Evolutionary conservation across 768 basidiomycete genomes (phyloP).

Genomic region (Tremella yokohamensis): DNA sequence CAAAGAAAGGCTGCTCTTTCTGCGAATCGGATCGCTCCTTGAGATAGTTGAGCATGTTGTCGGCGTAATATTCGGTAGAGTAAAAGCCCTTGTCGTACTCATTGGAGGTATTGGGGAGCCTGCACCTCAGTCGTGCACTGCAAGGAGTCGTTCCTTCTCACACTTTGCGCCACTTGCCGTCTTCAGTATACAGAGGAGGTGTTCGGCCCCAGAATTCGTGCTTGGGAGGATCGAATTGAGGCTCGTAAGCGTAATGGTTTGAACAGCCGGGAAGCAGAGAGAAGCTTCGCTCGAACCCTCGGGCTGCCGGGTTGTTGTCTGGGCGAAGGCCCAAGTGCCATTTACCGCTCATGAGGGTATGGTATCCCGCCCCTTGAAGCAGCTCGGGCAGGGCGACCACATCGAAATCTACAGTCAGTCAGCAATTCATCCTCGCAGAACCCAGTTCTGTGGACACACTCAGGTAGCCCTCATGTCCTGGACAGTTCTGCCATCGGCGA

Average conservation of each 20-base stretch:
- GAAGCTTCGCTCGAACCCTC: conserved; percentile 28
- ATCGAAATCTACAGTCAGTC: background rate
- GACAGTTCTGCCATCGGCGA: conserved; percentile 7
- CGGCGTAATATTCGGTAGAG: conserved; percentile 12
- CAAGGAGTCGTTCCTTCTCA: background rate
- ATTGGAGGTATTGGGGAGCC: conserved; percentile 8
- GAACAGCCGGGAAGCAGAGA: conserved; percentile 18
- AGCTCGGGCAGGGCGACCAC: conserved; percentile 34
- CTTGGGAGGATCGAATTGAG: conserved; percentile 3
- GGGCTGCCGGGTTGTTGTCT: conserved; percentile 13
- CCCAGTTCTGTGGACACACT: background rate
- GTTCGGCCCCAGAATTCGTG: background rate
- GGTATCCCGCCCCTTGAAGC: conserved; percentile 18
- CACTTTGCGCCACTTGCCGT: conserved; percentile 4
- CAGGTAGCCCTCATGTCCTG: conserved; percentile 18
- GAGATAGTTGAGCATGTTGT: conserved; percentile 9
- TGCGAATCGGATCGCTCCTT: conserved; percentile 2
- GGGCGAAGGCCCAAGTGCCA: conserved; percentile 38
- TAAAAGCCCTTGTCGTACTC: conserved; percentile 10
- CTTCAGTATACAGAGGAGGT: conserved; percentile 9
- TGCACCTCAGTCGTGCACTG: too few species aligned
- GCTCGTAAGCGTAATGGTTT: conserved; percentile 23
- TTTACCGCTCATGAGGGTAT: conserved; percentile 30
- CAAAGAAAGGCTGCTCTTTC: conserved; percentile 31
- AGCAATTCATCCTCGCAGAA: too few species aligned